Base-by-base conservation (phyloP, 176 grass and related monocot species). In the Puya raimondii region DNA sequence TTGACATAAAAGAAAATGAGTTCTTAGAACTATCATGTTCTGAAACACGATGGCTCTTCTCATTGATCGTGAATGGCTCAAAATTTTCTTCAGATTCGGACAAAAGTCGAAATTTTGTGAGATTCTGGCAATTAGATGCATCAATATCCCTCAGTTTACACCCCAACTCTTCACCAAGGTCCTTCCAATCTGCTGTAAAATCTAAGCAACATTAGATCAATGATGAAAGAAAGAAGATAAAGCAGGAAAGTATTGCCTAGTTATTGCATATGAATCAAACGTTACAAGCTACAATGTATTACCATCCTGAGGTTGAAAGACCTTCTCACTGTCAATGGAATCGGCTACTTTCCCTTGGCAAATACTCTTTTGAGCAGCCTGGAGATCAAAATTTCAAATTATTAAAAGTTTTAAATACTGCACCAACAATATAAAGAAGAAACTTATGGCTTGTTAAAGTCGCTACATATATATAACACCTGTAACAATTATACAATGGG, bases 241-340 rank as follows among this genome's bases (percentile, higher is more conserved):
- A 57, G 13, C 12, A 4, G 21, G 12, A 74, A 54, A 23, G 63
- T 4, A 50, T 17, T 10, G 72, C 65, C 15, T 27, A 21, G 5
- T 47, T 67, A 70, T 61, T 11, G 72, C 69, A 14, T 0, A 71
- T 73, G 51, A 48, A 47, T 51, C 51, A 72, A 76, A 80, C 47
- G 10, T 49, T 49, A 69, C 3, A 11, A 11, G 8, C 10, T 6
- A 9, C 71, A 21, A 47, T 66, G 16, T 53, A 50, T 54, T 83
- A 90, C 87, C 83, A 74, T 83, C 63, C 7, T 83, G 52, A 70
- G 4, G 79, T 74, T 83, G 69, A 72, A 75, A 67, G 3, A 50
- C 70, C 84, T 71, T 67, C 68, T 82, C 65, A 74, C 49, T 73
- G 80, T 50, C 51, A 26, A 51, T 42, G 16, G 9, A 49, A 22